These are phyloP conservation scores for Oryza brachyantha DNA, from an alignment of 176 grass and related monocot species.

Conservation along the genomic window DNA sequence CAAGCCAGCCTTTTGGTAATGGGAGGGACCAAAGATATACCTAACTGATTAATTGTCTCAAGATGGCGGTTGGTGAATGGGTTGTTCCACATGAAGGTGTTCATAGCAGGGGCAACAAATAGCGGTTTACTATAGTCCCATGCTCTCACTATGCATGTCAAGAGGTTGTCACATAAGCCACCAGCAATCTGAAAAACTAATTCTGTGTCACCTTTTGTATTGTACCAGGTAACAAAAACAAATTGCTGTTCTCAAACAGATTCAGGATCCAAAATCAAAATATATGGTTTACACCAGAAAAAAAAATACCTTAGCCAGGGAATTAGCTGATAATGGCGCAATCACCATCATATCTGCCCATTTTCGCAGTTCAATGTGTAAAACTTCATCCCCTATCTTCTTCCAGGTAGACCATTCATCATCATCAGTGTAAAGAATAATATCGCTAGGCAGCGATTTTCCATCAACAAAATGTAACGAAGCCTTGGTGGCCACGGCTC, in stretches of 20 bases:
- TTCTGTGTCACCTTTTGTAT: not conserved
- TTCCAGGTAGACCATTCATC: conserved; percentile 96
- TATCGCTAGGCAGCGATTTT: conserved; percentile 51
- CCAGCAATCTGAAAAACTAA: conserved; percentile 62
- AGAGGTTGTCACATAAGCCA: conserved; percentile 85
- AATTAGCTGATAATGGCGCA: conserved; percentile 85
- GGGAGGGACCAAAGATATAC: conserved; percentile 61
- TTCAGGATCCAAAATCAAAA: not conserved
- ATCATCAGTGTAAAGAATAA: conserved; percentile 72
- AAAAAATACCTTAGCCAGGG: conserved; percentile 71
- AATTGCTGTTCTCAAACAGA: not conserved
- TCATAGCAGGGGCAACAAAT: conserved; percentile 89
- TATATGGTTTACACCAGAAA: not conserved
- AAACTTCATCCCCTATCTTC: conserved; percentile 84
- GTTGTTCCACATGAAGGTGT: conserved; percentile 96
- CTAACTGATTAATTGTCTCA: conserved; percentile 51
- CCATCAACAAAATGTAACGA: conserved; percentile 72
- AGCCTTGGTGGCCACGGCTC: conserved; percentile 63
- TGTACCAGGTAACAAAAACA: not conserved
- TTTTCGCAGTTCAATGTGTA: conserved; percentile 92
- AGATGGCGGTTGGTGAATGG: conserved; percentile 74
- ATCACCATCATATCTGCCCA: conserved; percentile 95
- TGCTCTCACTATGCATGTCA: conserved; percentile 91
- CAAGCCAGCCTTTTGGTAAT: conserved; percentile 69
- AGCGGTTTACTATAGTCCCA: conserved; percentile 87